Percentiles rank a stretch among this genome's conserved stretches.
Evolutionary conservation across 305 asterid species (phyloP).

Genomic region (Fraxinus xanthoxyloides): DNA sequence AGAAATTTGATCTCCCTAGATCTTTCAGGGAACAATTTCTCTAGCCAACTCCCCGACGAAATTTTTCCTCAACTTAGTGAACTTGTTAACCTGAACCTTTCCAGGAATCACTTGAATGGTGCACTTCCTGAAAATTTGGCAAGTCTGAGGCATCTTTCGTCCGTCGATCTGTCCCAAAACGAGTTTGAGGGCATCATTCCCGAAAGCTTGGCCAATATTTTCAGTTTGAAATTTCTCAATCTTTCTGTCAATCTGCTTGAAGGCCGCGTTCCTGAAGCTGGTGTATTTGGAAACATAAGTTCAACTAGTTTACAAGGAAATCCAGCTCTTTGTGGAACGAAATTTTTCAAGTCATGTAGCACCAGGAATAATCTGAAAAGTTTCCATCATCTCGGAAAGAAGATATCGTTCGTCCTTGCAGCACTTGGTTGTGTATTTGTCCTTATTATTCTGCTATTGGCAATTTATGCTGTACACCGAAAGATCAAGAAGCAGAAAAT

Average conservation of each 20-base stretch:
- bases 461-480: slow-evolving; percentile 14
- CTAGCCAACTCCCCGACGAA: slow-evolving; percentile 42
- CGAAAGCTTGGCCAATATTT: slow-evolving; percentile 38
- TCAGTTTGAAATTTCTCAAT: slow-evolving; percentile 56
- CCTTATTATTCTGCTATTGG: slow-evolving; percentile 33
- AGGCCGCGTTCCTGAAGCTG: slow-evolving; percentile 60
- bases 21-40: slow-evolving; percentile 58
- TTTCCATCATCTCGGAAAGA: slow-evolving; percentile 32
- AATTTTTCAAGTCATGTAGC: slow-evolving; percentile 33
- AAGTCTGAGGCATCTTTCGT: slow-evolving; percentile 35
- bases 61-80: slow-evolving; percentile 39
- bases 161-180: slow-evolving; percentile 64
- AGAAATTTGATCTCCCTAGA: slow-evolving; percentile 57
- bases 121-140: slow-evolving; percentile 44
- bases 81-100: slow-evolving; percentile 54
- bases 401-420: slow-evolving; percentile 29
- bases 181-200: slow-evolving; percentile 64
- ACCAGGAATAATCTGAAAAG: slow-evolving; percentile 10
- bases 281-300: slow-evolving; percentile 38
- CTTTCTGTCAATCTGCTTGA: slow-evolving; percentile 71
- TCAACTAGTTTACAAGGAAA: slow-evolving; percentile 49
- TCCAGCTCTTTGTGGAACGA: slow-evolving; percentile 58
- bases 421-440: slow-evolving; percentile 35
- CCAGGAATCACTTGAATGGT: slow-evolving; percentile 57
- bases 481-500: slow-evolving; percentile 27